A percentile compares a stretch with the other conserved stretches of the same genome.
These are phyloP conservation scores for Byssochlamys sp. DNA, from an alignment of 2,329 filamentous ascomycete species.

Conservation along the genomic window DNA sequence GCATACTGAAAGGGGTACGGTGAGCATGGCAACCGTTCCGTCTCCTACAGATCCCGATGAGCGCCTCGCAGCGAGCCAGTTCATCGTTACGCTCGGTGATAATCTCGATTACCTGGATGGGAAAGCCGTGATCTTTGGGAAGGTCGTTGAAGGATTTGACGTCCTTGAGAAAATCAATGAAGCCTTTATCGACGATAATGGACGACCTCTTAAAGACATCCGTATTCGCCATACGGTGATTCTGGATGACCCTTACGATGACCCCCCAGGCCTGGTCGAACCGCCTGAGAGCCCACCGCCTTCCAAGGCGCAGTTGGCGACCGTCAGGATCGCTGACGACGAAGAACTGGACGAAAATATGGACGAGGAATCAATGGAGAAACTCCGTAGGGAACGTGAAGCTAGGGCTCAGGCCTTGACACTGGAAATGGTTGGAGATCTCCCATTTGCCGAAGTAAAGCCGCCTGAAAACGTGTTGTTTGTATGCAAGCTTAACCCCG, in stretches of 20 bases:
- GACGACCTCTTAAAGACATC: slow-evolving; percentile 84
- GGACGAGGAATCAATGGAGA: slow-evolving; percentile 72
- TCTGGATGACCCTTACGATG: slow-evolving; percentile 82
- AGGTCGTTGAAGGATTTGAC: slow-evolving; percentile 92
- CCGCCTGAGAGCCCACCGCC: slow-evolving; percentile 73
- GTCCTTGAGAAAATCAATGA: slow-evolving; percentile 86
- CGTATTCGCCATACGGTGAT: slow-evolving; percentile 86
- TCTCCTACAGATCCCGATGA: slow-evolving; percentile 67
- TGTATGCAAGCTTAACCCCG: slow-evolving; percentile 95
- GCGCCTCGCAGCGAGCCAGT: slow-evolving; percentile 78
- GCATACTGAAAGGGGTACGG: slow-evolving; percentile 78
- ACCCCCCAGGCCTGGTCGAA: slow-evolving; percentile 66
- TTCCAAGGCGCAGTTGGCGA: slow-evolving; percentile 74
- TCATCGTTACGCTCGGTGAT: slow-evolving; percentile 82
- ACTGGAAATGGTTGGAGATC: slow-evolving; percentile 92
- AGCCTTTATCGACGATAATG: slow-evolving; percentile 75
- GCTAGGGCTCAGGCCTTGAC: slow-evolving; percentile 89
- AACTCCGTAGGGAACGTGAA: slow-evolving; percentile 72
- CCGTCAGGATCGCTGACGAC: slow-evolving; percentile 83
- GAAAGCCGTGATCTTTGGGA: slow-evolving; percentile 89
- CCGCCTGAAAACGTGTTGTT: slow-evolving; percentile 96
- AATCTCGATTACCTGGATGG: slow-evolving; percentile 84
- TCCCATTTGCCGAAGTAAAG: slow-evolving; percentile 94
- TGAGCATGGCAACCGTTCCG: slow-evolving; percentile 92
- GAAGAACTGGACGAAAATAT: slow-evolving; percentile 68